Conservation (phyloP, 768 basidiomycete genomes). For the Fomitopsis pulvina region DNA sequence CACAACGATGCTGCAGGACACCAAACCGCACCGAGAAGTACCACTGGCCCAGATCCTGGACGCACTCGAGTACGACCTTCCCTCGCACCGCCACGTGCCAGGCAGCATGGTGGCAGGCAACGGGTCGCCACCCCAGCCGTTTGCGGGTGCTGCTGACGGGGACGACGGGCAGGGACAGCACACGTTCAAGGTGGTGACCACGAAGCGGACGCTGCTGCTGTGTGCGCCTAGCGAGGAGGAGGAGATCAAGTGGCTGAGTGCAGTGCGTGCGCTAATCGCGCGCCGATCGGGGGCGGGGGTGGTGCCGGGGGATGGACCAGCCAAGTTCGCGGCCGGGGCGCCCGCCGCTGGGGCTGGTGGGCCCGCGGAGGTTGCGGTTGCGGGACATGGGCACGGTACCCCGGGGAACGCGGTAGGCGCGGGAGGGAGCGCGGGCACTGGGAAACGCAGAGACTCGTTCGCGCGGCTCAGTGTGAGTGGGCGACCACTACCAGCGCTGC, state of each 20-base stretch:
- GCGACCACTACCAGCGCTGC: slow-evolving; percentile 9
- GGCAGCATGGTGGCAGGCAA: slow-evolving; percentile 24
- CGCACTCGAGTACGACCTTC: slow-evolving; percentile 81
- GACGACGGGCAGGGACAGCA: slow-evolving; percentile 42
- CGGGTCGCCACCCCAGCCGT: slow-evolving; percentile 29
- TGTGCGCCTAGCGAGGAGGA: slow-evolving; percentile 97
- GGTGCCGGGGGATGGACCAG: slow-evolving; percentile 24
- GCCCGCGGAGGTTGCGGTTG: slow-evolving; percentile 6
- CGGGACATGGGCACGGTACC: slow-evolving; percentile 7
- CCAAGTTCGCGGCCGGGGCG: slow-evolving; percentile 3
- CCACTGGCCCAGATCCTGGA: slow-evolving; percentile 82
- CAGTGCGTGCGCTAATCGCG: slow-evolving; percentile 86
- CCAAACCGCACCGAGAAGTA: slow-evolving; percentile 82
- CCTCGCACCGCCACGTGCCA: slow-evolving; percentile 34
- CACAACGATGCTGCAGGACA: slow-evolving; percentile 50
- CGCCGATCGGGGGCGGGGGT: slow-evolving; percentile 40
- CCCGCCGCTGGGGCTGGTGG: slow-evolving; percentile 1
- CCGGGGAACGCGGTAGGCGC: slow-evolving; percentile 10
- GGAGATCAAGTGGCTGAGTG: slow-evolving; percentile 97
- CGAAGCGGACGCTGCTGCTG: slow-evolving; percentile 80
- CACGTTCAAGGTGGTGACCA: slow-evolving; percentile 95
- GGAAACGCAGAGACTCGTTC: slow-evolving; percentile 23
- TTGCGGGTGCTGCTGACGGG: slow-evolving; percentile 25
- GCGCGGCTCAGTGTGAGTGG: slow-evolving; percentile 27
- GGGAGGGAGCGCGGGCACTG: slow-evolving; percentile 15